A percentile compares a stretch with the other conserved stretches of the same genome.
These are phyloP conservation scores for Lathyrus aphaca DNA, from an alignment of 306 rosid species.

Conservation along the genomic window DNA sequence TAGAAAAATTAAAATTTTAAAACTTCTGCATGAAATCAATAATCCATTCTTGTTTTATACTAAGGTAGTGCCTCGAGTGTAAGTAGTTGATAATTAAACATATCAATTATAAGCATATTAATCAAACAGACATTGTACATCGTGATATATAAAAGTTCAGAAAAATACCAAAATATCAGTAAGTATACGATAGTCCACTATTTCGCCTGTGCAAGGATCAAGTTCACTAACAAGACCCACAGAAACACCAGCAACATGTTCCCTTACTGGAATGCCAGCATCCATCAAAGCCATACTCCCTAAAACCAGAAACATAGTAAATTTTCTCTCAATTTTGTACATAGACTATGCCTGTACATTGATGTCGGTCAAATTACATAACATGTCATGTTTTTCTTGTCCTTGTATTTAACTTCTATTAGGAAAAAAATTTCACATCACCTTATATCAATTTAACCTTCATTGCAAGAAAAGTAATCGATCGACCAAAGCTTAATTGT, in stretches of 20 bases:
- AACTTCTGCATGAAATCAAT: constrained; percentile 25
- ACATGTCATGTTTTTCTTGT: constrained; percentile 18
- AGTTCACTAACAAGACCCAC: constrained; percentile 90
- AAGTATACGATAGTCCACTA: constrained; percentile 81
- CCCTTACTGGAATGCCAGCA: constrained; percentile 86
- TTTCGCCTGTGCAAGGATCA: constrained; percentile 75
- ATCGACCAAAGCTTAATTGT: constrained; percentile 17
- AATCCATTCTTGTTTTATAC: constrained; percentile 11
- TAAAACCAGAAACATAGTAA: constrained; percentile 41
- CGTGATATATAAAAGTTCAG: constrained; percentile 35
- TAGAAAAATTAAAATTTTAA: constrained; percentile 30
- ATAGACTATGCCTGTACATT: neutral
- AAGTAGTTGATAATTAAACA: constrained; percentile 2
- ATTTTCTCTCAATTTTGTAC: constrained; percentile 12
- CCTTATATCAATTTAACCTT: constrained; percentile 14
- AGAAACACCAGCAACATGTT: constrained; percentile 96
- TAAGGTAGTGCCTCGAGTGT: neutral
- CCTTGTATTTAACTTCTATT: neutral
- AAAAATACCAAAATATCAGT: constrained; percentile 87
- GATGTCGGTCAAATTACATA: neutral
- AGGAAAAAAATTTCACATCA: no score
- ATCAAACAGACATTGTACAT: constrained; percentile 30
- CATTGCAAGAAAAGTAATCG: constrained; percentile 10
- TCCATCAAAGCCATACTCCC: constrained; percentile 98
- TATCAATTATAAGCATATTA: constrained; percentile 19